Percentiles rank a stretch among this genome's conserved stretches.
phyloP scores from a whole-genome alignment of 305 asterid genomes.

The Withania somnifera region DNA sequence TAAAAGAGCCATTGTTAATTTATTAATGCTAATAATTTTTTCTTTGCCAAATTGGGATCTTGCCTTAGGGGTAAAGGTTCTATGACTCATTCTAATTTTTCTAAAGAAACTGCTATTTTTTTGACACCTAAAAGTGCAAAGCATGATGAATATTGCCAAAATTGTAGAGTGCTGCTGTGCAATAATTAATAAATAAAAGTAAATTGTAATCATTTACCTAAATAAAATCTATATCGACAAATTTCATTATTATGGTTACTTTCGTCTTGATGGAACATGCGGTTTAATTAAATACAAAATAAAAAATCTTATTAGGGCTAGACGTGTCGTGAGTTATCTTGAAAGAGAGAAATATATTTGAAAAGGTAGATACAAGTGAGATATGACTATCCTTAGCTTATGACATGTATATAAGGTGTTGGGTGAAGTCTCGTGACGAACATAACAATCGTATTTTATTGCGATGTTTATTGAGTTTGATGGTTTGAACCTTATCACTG shows the following conservation, averaged over 20 bases:
- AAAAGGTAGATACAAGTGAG: neutral
- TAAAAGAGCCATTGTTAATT: neutral
- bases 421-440: neutral
- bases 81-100: neutral
- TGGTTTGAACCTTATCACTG: no score
- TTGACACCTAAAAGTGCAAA: neutral
- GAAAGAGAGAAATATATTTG: neutral
- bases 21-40: neutral
- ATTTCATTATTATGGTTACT: no score
- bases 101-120: neutral
- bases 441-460: neutral
- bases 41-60: neutral
- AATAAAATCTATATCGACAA: no score
- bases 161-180: neutral
- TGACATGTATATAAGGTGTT: neutral
- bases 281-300: no score
- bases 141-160: neutral
- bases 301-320: neutral
- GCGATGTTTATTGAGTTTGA: no score
- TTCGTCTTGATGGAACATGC: neutral
- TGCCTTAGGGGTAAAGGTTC: slow-evolving; percentile 3
- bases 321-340: neutral
- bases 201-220: neutral
- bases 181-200: neutral
- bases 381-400: neutral